These are phyloP conservation scores for Pseudogymnoascus sp. DNA, from an alignment of 2,329 filamentous ascomycete species.

Conservation along the genomic window DNA sequence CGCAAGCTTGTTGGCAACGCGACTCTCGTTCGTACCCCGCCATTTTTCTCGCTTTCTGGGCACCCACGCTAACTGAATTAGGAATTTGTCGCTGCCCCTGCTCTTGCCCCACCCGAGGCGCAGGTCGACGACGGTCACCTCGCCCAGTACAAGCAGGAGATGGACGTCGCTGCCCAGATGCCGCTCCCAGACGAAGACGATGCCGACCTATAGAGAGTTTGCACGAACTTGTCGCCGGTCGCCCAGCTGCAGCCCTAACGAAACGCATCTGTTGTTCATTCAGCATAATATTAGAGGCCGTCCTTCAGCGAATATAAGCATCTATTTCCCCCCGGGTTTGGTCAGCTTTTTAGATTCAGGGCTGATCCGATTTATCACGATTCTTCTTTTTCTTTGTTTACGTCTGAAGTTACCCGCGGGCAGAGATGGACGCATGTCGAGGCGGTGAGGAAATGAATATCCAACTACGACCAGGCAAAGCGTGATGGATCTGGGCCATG, in stretches of 20 bases:
- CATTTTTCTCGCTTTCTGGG: constrained; percentile 20
- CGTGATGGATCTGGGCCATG: constrained; percentile 2
- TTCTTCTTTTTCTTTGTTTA: constrained; percentile 9
- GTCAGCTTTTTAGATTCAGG: constrained; percentile 3
- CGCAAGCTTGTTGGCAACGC: constrained; percentile 97
- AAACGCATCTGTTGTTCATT: constrained; percentile 19
- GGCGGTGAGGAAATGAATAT: neutral
- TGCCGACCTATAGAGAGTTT: constrained; percentile 43
- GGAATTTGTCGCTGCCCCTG: constrained; percentile 95
- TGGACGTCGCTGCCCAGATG: constrained; percentile 70
- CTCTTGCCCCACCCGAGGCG: constrained; percentile 89
- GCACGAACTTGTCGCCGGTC: constrained; percentile 16
- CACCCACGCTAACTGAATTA: constrained; percentile 32
- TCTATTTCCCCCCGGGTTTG: constrained; percentile 15
- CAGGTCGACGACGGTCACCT: constrained; percentile 79
- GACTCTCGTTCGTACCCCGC: constrained; percentile 56
- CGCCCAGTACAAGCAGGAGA: constrained; percentile 79
- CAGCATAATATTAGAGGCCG: constrained; percentile 31
- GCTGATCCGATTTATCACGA: constrained; percentile 10
- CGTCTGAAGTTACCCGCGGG: constrained; percentile 1
- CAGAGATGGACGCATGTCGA: constrained; percentile 3
- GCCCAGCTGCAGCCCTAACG: constrained; percentile 6
- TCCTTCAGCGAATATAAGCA: constrained; percentile 28
- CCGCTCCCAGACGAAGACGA: constrained; percentile 95
- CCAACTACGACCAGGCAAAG: constrained; percentile 7